Base-by-base conservation (phyloP, 768 basidiomycete species). In the Kwoniella dendrophila region DNA sequence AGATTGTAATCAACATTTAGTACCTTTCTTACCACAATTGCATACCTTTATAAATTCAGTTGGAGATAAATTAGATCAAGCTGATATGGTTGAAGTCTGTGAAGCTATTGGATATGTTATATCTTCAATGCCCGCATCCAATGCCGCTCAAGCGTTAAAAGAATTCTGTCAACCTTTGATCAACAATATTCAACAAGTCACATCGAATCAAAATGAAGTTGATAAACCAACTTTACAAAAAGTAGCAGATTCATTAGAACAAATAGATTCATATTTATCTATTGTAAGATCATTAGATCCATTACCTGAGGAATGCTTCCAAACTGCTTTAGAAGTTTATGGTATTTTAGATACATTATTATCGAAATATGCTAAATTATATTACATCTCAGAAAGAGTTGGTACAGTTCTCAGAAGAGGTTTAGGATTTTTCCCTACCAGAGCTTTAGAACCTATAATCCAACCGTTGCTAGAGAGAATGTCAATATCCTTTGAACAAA, bases 21-120 rank as follows among this genome's bases (percentile, higher is more conserved):
- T 93, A 29, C 87, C 92, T 16, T 96, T 92, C 81, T 81, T 99
- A 27, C 90, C 94, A 0, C 91, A 92, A 32, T 83, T 99, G 14
- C 91, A 97, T 78, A 84, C 87, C 0, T 99, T 98, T 83, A 82
- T 96, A 45, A 85, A 83, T 41, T 86, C 88, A 3, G 87, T 88
- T 14, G 93, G 92, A 40, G 76, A 84, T 5, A 91, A 90, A 74
- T 82, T 99, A 41, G 80, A 82, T 11, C 91, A 91, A 76, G 90
- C 93, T 43, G 96, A 98, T 78, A 86, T 87, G 71, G 85, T 90
- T 49, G 90, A 94, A 78, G 88, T 99, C 18, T 92, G 94, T 71
- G 93, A 96, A 75, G 96, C 94, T 14, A 93, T 98, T 68, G 93
- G 91, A 4, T 87, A 90, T 79, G 90, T 99, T 56, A 94, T 99